These are phyloP conservation scores for Leccinum subatratum DNA, from an alignment of 1,284 basidiomycete genomes.

Conservation along the genomic window DNA sequence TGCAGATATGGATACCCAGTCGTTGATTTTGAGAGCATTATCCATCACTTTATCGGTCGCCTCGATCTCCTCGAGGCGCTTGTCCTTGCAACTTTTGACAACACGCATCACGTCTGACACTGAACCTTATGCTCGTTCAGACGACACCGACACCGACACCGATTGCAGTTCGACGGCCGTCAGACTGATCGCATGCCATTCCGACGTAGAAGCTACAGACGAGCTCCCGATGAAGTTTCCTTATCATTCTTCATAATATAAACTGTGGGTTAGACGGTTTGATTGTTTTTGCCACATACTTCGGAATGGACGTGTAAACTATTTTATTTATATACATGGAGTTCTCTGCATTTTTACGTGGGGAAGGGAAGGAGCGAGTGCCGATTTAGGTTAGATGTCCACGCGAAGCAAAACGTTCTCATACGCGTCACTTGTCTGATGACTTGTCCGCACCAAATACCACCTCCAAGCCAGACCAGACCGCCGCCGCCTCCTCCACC, in stretches of 20 bases:
- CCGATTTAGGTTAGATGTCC: neutral
- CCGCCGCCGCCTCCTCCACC: constrained; percentile 9
- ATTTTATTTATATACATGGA: constrained; percentile 31
- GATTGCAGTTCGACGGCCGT: constrained; percentile 11
- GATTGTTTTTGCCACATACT: constrained; percentile 7
- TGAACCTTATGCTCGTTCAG: constrained; percentile 24
- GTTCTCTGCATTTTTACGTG: neutral
- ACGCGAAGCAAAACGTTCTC: constrained; percentile 15
- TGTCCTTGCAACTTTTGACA: constrained; percentile 83
- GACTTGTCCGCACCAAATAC: constrained; percentile 34
- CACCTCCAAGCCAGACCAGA: constrained; percentile 36
- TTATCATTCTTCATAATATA: constrained; percentile 25
- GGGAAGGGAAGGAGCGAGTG: neutral
- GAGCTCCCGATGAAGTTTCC: constrained; percentile 25
- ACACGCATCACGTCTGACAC: constrained; percentile 55
- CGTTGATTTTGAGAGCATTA: constrained; percentile 92
- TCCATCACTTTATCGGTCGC: constrained; percentile 86
- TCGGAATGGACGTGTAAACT: constrained; percentile 17
- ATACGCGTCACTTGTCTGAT: constrained; percentile 19
- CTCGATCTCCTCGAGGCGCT: constrained; percentile 85
- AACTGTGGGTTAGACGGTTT: constrained; percentile 11
- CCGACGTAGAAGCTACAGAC: constrained; percentile 22
- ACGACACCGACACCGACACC: constrained; percentile 16
- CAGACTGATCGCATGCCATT: constrained; percentile 21
- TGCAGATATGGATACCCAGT: constrained; percentile 91